These are phyloP conservation scores for Solanum ahanhuiri DNA, from an alignment of 257 asterid species.

Conservation along the genomic window DNA sequence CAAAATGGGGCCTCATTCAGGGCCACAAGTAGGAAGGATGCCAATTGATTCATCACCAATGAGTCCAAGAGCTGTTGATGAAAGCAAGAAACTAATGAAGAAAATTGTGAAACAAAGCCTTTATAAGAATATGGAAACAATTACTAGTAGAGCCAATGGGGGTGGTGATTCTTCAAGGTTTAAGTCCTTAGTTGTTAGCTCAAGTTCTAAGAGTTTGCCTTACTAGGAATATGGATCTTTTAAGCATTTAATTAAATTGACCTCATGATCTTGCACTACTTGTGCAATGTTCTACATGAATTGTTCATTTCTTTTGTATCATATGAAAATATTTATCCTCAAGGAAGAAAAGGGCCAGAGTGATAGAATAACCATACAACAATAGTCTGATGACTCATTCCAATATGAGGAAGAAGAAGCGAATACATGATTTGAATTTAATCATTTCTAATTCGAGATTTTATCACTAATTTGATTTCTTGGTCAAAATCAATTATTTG, in stretches of 20 bases:
- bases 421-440: neutral
- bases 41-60: constrained; percentile 35
- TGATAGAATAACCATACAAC: neutral
- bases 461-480: neutral
- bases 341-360: neutral
- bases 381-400: neutral
- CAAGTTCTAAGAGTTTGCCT: constrained; percentile 91
- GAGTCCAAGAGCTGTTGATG: constrained; percentile 22
- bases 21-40: constrained; percentile 58
- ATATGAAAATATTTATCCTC: neutral
- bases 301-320: neutral
- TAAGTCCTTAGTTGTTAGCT: constrained; percentile 51
- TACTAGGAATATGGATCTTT: constrained; percentile 11
- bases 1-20: constrained; percentile 74
- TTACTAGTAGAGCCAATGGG: constrained; percentile 61
- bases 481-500: neutral
- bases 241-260: neutral
- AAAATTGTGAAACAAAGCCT: constrained; percentile 69
- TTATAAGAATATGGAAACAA: constrained; percentile 64
- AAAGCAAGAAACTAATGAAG: constrained; percentile 67
- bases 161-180: constrained; percentile 38
- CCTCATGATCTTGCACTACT: neutral
- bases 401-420: neutral
- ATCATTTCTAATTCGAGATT: neutral
- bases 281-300: neutral